These are phyloP conservation scores for Pleodorina starrii DNA, from an alignment of 139 green algal species.

Conservation along the genomic window DNA sequence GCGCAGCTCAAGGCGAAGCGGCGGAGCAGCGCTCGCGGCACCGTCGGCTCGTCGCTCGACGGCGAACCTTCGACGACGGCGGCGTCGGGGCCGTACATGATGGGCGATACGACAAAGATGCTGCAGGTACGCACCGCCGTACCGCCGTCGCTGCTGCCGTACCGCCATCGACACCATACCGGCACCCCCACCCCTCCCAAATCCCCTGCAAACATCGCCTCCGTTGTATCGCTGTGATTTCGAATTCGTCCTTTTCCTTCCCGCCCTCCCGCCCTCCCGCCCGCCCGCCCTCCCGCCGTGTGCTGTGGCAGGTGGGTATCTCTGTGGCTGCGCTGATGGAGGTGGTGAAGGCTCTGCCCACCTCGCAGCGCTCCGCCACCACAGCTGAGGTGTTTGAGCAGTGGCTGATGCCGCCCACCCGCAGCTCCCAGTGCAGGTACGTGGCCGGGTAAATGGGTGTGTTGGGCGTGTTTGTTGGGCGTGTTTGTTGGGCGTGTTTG, in stretches of 20 bases:
- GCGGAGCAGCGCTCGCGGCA: not conserved
- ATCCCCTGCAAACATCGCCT: not conserved
- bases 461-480: not conserved
- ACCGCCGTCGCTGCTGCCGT: no score
- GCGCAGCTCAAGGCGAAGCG: not conserved
- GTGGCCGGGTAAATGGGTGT: not conserved
- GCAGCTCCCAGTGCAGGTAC: not conserved
- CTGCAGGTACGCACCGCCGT: conserved; percentile 10
- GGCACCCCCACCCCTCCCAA: not conserved
- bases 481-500: no score
- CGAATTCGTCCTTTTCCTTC: not conserved
- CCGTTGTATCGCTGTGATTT: not conserved
- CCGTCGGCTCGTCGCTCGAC: not conserved
- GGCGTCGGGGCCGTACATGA: not conserved
- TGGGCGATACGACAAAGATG: conserved; percentile 18
- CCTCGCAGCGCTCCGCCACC: not conserved
- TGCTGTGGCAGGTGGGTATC: conserved; percentile 10
- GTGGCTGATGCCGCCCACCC: conserved; percentile 24
- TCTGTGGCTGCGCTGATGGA: conserved; percentile 16
- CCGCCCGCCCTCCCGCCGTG: not conserved
- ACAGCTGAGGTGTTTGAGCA: not conserved
- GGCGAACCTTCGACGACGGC: not conserved
- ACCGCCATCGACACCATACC: no score
- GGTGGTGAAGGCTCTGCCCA: not conserved
- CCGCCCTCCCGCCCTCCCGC: no score